phyloP scores from a whole-genome alignment of 2,329 filamentous ascomycete species.

The Monilinia fructicola region DNA sequence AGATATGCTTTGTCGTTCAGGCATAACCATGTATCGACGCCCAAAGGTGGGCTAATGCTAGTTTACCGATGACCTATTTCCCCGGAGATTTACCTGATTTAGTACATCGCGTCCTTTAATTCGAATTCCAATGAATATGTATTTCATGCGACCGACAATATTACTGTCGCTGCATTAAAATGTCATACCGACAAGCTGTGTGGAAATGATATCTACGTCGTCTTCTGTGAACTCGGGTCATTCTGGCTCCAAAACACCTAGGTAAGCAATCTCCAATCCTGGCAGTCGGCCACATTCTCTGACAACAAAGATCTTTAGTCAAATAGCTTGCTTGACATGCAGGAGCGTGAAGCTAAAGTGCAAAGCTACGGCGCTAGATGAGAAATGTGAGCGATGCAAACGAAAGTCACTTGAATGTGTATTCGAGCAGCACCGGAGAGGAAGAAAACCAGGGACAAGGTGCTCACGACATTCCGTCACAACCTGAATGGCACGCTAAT shows the following conservation, averaged over 20 bases:
- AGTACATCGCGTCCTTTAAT: background rate
- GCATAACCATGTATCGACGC: no score
- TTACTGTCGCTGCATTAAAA: background rate
- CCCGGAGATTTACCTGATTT: background rate
- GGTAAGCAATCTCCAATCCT: background rate
- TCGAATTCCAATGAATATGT: background rate
- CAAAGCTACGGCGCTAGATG: constrained; percentile 30
- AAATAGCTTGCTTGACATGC: constrained; percentile 43
- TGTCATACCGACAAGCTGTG: background rate
- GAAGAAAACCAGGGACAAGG: constrained; percentile 44
- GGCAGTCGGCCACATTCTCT: background rate
- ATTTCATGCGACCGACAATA: background rate
- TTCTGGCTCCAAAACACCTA: background rate
- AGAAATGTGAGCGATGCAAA: constrained; percentile 42
- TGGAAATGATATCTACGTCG: background rate
- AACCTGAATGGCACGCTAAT: background rate
- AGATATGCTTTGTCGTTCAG: no score
- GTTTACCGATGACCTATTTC: constrained; percentile 1
- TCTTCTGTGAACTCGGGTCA: background rate
- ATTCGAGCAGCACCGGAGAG: constrained; percentile 44
- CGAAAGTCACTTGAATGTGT: constrained; percentile 44
- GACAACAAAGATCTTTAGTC: background rate
- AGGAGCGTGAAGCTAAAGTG: constrained; percentile 46
- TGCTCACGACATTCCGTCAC: constrained; percentile 20
- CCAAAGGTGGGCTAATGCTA: background rate